Base-by-base conservation (phyloP, 2,329 filamentous ascomycete genomes). In the Pseudopithomyces maydicus region DNA sequence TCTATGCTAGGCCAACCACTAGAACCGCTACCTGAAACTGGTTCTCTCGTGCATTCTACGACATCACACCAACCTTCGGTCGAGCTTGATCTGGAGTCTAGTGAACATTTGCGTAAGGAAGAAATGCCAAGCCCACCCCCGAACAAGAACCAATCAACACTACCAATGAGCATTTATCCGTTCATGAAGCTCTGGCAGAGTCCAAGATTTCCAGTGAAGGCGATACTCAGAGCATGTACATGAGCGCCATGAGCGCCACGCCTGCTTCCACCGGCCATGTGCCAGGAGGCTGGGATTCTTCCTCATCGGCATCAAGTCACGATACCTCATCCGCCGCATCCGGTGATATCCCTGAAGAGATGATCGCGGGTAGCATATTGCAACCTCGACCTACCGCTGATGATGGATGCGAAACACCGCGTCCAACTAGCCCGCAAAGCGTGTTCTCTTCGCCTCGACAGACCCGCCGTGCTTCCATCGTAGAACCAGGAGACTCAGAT, bases 141-240 rank as follows among this genome's bases (percentile, higher is more conserved):
- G 15, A 45, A 45, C 20, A 29, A n/a, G 54, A 48, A 33, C 2
- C 33, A 11, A 6, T 38, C 20, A 29, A 15, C 12, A 20, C 36
- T 51, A n/a, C 17, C 11, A 17, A 19, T 8, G 19, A 51, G 15
- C 14, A 54, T 56, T 42, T 51, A 8, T 39, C 53, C n/a, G 41
- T 45, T 6, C 53, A 56, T 63, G 59, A 71, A 51, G 71, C 72
- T 51, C 55, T 77, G 23, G 55, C 74, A 12, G 65, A 78, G 59
- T 94, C 91, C 5, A 88, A 85, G 39, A 69, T 92, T 1, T 94
- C 90, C 68, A 91, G 85, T 35, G 90, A 92, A 56, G 89, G 92
- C 59, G 90, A 94, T 60, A 90, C 90, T 0, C 88, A 91, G 69
- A 95, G 91, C 72, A 90, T 96, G 88, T 96, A 95, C 66, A 88